Evolutionary conservation across 768 basidiomycete species (phyloP), one percentile per base, ranked within the genome.

Genomic region (Cubamyces lactineus): DNA sequence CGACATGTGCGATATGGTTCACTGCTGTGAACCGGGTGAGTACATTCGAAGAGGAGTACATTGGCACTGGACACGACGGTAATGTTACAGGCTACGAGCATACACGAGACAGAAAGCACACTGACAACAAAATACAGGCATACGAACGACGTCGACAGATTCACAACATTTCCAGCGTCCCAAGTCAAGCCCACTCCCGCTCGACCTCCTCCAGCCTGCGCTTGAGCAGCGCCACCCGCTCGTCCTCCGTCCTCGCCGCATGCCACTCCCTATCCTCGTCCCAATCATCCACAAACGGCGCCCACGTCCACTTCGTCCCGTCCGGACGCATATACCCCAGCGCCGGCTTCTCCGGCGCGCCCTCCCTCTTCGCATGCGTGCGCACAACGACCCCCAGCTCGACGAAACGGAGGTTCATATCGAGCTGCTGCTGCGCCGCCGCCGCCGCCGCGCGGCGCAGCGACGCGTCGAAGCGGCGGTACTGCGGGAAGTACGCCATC

Each of bases 311-410:
- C 48, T 49, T 49, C 23, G 11, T 26, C 24, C 26, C 48, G 3
- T 16, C 24, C 48, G 23, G 23, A 23, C 24, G 21, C 48, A 49
- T 49, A 17, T 49, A 49, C 5, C 48, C 48, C 48, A 16, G 24
- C 23, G 12, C 48, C 8, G 48, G 48, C 48, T 49, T 24, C 48
- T 49, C 48, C 6, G 7, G 21, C 19, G n/a, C 46, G 23, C 48
- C 24, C 26, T 24, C 17, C 48, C 24, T 16, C 23, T 6, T 11
- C 24, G 23, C 24, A 24, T 49, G 38, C 52, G 34, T 4, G 17
- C 39, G 52, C 21, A 53, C 19, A 16, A 53, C 21, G 21, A 53
- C 21, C 3, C 52, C 52, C 4, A 53, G 52, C 43, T 55, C 54
- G 54, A 46, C 45, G 30, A 55, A 46, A 7, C 45, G 45, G 26